Evolutionary conservation across 345 rosid genomes (phyloP).

Genomic region (Citrus sp.): DNA sequence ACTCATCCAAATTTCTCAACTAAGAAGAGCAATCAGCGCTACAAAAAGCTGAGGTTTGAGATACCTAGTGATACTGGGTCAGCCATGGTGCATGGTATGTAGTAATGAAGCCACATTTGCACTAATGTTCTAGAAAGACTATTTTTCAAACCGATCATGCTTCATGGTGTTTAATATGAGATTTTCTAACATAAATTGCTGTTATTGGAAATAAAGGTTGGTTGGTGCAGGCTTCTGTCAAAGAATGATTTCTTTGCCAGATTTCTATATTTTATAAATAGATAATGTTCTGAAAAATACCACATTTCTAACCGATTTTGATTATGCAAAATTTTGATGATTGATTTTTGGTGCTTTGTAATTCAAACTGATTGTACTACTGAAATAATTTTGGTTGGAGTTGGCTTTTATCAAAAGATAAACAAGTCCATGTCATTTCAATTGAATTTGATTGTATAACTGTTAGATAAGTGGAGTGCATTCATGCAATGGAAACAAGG

Average conservation of each 20-base stretch:
- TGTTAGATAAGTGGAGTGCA: background rate
- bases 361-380: background rate
- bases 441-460: background rate
- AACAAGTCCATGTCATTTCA: background rate
- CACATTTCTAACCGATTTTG: background rate
- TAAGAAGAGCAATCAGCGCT: slow-evolving; percentile 66
- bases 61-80: slow-evolving; percentile 74
- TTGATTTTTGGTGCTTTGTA: background rate
- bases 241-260: background rate
- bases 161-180: background rate
- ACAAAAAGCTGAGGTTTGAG: slow-evolving; percentile 71
- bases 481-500: background rate
- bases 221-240: background rate
- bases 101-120: background rate
- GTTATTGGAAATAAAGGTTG: background rate
- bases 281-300: background rate
- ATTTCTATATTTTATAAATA: too few species aligned
- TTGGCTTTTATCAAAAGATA: background rate
- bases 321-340: background rate
- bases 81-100: slow-evolving; percentile 83
- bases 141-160: background rate
- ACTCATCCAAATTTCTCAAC: slow-evolving; percentile 70
- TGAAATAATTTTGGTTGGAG: background rate
- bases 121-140: background rate
- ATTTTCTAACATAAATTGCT: background rate